phyloP scores from a whole-genome alignment of 2,329 filamentous ascomycete species.

The Canariomyces notabilis region DNA sequence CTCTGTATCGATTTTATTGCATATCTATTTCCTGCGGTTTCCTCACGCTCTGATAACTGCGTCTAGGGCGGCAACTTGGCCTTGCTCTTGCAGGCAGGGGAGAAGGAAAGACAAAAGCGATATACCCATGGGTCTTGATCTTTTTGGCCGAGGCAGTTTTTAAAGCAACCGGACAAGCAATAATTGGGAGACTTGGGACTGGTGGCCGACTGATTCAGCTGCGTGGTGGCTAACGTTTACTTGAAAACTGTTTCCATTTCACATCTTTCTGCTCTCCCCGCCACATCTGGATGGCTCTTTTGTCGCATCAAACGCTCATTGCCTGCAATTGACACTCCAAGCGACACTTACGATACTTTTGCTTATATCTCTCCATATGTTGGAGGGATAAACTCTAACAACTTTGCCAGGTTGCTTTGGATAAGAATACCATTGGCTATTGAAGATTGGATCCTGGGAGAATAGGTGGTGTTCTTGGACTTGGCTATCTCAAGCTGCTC shows the following conservation, averaged over 20 bases:
- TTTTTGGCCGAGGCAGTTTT: neutral
- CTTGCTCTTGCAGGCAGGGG: neutral
- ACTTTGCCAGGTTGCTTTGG: too few species aligned
- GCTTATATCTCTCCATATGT: too few species aligned
- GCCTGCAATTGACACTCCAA: too few species aligned
- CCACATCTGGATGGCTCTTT: too few species aligned
- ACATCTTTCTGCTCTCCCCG: neutral
- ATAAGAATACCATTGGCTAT: too few species aligned
- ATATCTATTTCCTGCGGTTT: neutral
- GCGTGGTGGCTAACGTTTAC: neutral
- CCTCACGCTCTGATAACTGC: neutral
- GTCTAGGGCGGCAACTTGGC: neutral
- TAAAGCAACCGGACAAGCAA: neutral
- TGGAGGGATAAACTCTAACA: too few species aligned
- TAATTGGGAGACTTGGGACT: neutral
- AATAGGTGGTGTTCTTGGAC: too few species aligned
- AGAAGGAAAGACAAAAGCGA: neutral
- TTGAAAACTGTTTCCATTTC: neutral
- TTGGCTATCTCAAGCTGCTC: too few species aligned
- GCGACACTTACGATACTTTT: too few species aligned
- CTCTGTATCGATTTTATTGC: neutral
- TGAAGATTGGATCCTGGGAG: too few species aligned
- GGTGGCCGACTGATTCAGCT: neutral
- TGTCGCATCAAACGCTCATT: too few species aligned
- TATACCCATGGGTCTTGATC: neutral